These are phyloP conservation scores for Hortiboletus campestris DNA, from an alignment of 768 basidiomycete species.

Conservation along the genomic window DNA sequence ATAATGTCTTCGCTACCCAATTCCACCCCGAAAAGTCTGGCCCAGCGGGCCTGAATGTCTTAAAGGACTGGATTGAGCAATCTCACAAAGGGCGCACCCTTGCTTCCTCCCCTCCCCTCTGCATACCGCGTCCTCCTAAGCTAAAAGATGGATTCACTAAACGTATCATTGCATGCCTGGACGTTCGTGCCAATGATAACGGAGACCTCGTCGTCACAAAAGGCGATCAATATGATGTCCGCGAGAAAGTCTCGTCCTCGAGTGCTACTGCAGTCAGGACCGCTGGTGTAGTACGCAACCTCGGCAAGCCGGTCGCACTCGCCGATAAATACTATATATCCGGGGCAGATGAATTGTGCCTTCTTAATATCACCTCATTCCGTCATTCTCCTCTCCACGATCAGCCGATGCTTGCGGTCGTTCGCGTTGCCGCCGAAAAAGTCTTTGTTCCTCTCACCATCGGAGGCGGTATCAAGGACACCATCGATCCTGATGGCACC, in stretches of 20 bases:
- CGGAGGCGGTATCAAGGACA: slow-evolving; percentile 97
- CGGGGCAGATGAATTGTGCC: slow-evolving; percentile 94
- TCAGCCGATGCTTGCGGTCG: slow-evolving; percentile 98
- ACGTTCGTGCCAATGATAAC: slow-evolving; percentile 92
- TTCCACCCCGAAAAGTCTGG: slow-evolving; percentile 99
- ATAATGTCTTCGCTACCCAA: slow-evolving; percentile 88
- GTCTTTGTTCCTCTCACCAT: slow-evolving; percentile 98
- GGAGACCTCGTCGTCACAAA: slow-evolving; percentile 99
- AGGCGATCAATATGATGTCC: slow-evolving; percentile 98
- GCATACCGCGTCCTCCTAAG: slow-evolving; percentile 38
- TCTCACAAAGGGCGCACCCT: slow-evolving; percentile 42
- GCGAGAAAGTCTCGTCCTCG: slow-evolving; percentile 59
- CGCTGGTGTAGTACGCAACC: slow-evolving; percentile 86
- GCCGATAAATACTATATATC: slow-evolving; percentile 80
- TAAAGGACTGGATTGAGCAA: slow-evolving; percentile 75
- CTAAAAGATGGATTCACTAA: slow-evolving; percentile 75
- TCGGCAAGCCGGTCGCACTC: slow-evolving; percentile 94
- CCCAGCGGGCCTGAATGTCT: slow-evolving; percentile 73
- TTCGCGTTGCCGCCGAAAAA: slow-evolving; percentile 82
- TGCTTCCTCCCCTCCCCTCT: slow-evolving; percentile 26
- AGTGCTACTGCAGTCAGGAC: slow-evolving; percentile 37
- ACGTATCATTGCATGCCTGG: slow-evolving; percentile 95
- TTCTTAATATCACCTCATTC: slow-evolving; percentile 99
- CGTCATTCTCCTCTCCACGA: slow-evolving; percentile 92
- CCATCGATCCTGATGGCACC: slow-evolving; percentile 93